Evolutionary conservation across 1,284 basidiomycete genomes (phyloP).

Genomic region (Cryptococcus jaspeensis): DNA sequence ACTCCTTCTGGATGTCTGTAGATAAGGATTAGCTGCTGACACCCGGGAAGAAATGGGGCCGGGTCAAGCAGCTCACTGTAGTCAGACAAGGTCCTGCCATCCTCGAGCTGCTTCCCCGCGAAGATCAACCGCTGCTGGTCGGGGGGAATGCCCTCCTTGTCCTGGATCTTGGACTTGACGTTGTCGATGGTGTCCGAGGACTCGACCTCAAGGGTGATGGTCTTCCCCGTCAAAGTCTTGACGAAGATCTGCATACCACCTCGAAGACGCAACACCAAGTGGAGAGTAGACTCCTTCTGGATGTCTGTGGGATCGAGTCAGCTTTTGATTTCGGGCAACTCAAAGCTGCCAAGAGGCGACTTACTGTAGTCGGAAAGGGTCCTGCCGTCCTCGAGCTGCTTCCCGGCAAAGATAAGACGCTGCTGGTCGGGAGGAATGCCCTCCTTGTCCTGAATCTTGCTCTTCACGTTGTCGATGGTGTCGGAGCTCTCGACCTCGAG

Average conservation of each 20-base stretch:
- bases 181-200: conserved; percentile 89
- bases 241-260: conserved; percentile 75
- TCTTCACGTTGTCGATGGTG: conserved; percentile 93
- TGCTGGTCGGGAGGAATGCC: conserved; percentile 85
- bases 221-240: conserved; percentile 95
- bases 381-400: conserved; percentile 65
- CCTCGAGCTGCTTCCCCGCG: conserved; percentile 94
- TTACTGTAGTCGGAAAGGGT: conserved; percentile 71
- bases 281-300: conserved; percentile 48
- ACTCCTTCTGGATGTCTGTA: conserved; percentile 90
- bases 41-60: background rate
- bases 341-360: background rate
- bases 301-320: conserved; percentile 47
- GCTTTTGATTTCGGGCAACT: conserved; percentile 30
- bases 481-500: conserved; percentile 61
- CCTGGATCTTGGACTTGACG: conserved; percentile 53
- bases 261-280: conserved; percentile 53
- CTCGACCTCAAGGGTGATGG: conserved; percentile 88
- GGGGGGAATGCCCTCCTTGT: conserved; percentile 70
- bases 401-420: conserved; percentile 28
- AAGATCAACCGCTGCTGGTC: conserved; percentile 64
- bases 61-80: conserved; percentile 53
- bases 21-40: background rate
- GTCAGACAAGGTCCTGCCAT: conserved; percentile 79
- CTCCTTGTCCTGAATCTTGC: conserved; percentile 61